Base-by-base conservation (phyloP, 768 basidiomycete species). In the Naganishia vaughanmartiniae region DNA sequence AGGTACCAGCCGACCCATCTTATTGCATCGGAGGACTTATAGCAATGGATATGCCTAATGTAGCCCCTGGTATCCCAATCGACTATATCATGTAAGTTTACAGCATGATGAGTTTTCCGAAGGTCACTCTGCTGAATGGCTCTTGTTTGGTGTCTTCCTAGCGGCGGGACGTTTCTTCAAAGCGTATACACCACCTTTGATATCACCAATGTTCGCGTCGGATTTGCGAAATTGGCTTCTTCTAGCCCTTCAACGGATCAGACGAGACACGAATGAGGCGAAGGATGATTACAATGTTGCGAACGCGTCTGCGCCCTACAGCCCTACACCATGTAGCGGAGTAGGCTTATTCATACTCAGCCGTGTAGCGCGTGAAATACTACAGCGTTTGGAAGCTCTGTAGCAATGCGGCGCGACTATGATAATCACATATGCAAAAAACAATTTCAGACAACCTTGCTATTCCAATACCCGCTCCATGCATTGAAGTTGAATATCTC, bases 121-220 rank as follows among this genome's bases (percentile, higher is more conserved):
- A 6, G 19, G 6, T 19, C 12, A 5, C 7, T 10, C 28, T 4
- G 24, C 30, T 30, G 9, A 9, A 2, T 6, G 12, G 6, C 54
- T 28, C 30, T 5, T 46, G 15, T 46, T 6, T 46, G 5, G 15
- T 46, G 15, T 46, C 14, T 21, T 17, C 15, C 14, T 54, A 48
- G 83, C 31, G 83, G 83, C 7, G 82, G 82, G 42, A 46, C 39
- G 19, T 85, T 86, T 79, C 71, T 86, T 70, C 81, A 79, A 73
- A 84, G 83, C 65, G 84, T 85, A 30, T 87, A 85, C 72, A 80
- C 84, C 10, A 78, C 79, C 17, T 86, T 85, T 72, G 83, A 85
- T 72, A 68, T 83, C 26, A 39, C 15, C 6, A 82, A 81, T 54
- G 78, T 67, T 28, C 81, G 79, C 31, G 77, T 85, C 54, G 83